Evolutionary conservation across 225 moss, liverwort and hornwort genomes (phyloP).

Genomic region (Marchantia polymorpha): DNA sequence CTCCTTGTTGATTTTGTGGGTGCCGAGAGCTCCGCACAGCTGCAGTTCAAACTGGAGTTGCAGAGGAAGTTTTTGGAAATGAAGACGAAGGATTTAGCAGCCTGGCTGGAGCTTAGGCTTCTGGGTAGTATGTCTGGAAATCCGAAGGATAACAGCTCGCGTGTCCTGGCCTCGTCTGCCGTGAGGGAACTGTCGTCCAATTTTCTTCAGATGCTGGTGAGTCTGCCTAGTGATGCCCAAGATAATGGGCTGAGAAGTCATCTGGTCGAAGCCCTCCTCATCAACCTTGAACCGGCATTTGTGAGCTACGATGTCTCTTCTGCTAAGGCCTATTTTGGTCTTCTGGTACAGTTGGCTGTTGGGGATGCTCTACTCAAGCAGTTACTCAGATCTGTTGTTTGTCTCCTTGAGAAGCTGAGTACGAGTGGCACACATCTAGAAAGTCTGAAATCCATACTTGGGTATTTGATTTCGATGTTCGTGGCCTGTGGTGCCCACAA

Average conservation of each 20-base stretch:
- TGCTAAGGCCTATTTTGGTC: constrained; percentile 83
- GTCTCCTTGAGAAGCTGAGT: constrained; percentile 74
- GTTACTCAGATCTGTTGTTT: constrained; percentile 66
- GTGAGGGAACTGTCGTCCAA: constrained; percentile 77
- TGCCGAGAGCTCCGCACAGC: constrained; percentile 42
- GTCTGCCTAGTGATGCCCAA: constrained; percentile 48
- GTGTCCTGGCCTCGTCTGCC: constrained; percentile 53
- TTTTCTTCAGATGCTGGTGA: constrained; percentile 70
- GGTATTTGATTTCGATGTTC: constrained; percentile 78
- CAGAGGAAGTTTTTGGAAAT: constrained; percentile 76
- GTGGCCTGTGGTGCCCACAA: constrained; percentile 80
- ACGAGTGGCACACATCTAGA: constrained; percentile 59
- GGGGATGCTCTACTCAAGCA: constrained; percentile 62
- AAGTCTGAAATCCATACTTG: constrained; percentile 64
- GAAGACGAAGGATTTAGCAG: constrained; percentile 58
- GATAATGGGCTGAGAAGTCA: constrained; percentile 60
- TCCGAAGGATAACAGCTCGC: constrained; percentile 44
- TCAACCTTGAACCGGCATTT: constrained; percentile 86
- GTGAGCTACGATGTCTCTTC: constrained; percentile 68
- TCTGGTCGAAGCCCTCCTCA: constrained; percentile 73
- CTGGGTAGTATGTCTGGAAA: constrained; percentile 58
- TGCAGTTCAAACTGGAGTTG: constrained; percentile 62
- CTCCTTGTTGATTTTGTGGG: constrained; percentile 79
- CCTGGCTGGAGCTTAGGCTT: constrained; percentile 87
- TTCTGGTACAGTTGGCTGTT: constrained; percentile 80